Evolutionary conservation across 2,329 filamentous ascomycete species (phyloP).

Genomic region (Neonectria magnoliae): DNA sequence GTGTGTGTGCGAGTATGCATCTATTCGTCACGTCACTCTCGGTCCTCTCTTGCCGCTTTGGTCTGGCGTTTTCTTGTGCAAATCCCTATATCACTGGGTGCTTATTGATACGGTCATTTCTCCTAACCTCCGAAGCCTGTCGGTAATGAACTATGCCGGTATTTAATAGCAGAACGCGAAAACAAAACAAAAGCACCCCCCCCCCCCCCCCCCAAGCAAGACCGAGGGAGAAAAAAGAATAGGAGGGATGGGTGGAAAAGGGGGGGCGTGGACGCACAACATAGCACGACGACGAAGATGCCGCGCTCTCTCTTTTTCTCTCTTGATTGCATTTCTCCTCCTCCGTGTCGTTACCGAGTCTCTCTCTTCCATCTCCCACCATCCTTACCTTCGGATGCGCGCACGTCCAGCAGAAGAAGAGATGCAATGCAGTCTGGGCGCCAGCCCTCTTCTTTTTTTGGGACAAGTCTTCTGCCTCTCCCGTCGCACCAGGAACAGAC

Average conservation of each 20-base stretch:
- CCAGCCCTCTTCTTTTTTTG: constrained; percentile 17
- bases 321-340: background rate
- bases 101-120: constrained; percentile 17
- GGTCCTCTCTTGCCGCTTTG: background rate
- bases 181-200: constrained; percentile 1
- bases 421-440: background rate
- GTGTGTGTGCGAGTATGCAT: background rate
- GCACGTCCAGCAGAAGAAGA: background rate
- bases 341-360: constrained; percentile 1
- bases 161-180: background rate
- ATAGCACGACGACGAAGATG: background rate
- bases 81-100: constrained; percentile 10
- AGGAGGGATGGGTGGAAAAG: background rate
- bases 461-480: constrained; percentile 16
- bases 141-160: constrained; percentile 4
- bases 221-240: background rate
- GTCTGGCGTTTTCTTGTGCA: background rate
- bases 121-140: constrained; percentile 18
- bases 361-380: constrained; percentile 10
- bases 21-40: background rate
- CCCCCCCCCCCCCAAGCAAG: background rate
- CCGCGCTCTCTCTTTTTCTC: background rate
- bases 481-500: constrained; percentile 23
- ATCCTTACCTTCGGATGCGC: constrained; percentile 12
- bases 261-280: constrained; percentile 12